Conservation (phyloP, 305 asterid genomes). For the Rubia balearica region DNA sequence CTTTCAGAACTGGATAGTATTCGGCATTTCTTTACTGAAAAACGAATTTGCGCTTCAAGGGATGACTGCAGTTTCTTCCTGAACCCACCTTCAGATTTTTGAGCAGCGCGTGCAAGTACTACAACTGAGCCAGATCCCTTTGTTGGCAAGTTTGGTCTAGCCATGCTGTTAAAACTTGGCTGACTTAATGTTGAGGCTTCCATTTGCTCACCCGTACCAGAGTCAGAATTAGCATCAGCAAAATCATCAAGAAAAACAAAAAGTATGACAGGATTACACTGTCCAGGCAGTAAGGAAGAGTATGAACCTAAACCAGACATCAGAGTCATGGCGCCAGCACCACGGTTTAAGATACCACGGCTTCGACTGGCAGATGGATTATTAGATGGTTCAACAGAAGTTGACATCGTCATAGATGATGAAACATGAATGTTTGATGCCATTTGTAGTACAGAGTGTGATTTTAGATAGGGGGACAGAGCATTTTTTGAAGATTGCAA, state of each 20-base stretch:
- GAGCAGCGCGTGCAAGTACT: slow-evolving; percentile 68
- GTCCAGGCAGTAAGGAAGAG: slow-evolving; percentile 82
- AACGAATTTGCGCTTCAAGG: slow-evolving; percentile 89
- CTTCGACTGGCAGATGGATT: slow-evolving; percentile 65
- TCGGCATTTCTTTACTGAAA: slow-evolving; percentile 80
- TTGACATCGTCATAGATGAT: slow-evolving; percentile 41
- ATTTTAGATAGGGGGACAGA: slow-evolving; percentile 51
- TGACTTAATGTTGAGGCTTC: slow-evolving; percentile 42
- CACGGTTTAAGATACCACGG: slow-evolving; percentile 56
- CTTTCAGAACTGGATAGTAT: slow-evolving; percentile 66
- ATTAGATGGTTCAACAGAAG: slow-evolving; percentile 38
- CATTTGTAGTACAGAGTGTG: slow-evolving; percentile 38
- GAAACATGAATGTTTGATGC: slow-evolving; percentile 43
- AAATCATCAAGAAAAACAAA: slow-evolving; percentile 87
- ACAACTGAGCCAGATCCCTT: slow-evolving; percentile 71
- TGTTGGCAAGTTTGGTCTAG: slow-evolving; percentile 44
- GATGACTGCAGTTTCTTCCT: slow-evolving; percentile 86
- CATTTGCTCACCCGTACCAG: slow-evolving; percentile 44
- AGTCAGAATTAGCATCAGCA: slow-evolving; percentile 42
- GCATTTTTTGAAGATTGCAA: slow-evolving; percentile 87
- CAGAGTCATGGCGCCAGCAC: slow-evolving; percentile 43
- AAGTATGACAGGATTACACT: slow-evolving; percentile 76
- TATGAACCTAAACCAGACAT: slow-evolving; percentile 80
- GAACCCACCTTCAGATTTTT: slow-evolving; percentile 61
- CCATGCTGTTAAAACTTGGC: slow-evolving; percentile 35